Evolutionary conservation across 129 eudicot genomes (phyloP).

Genomic region (Artemisia tridentata): DNA sequence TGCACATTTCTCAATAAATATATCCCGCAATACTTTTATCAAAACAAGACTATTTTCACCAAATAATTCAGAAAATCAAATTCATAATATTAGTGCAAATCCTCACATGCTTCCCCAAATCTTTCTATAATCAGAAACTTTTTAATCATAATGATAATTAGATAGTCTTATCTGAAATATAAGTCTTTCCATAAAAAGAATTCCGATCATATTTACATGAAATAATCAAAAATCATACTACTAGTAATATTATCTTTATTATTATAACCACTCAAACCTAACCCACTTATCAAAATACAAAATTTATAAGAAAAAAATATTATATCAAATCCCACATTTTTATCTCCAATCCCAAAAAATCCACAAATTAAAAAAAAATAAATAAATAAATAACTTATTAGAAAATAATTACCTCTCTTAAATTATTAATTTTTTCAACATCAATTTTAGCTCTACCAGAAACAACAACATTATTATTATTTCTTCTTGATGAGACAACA

Average conservation of each 20-base stretch:
- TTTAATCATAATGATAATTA: background rate
- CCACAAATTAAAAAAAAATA: background rate
- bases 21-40: too few species aligned
- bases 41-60: too few species aligned
- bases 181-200: too few species aligned
- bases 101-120: slow-evolving; percentile 6
- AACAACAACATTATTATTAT: slow-evolving; percentile 14
- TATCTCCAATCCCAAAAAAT: background rate
- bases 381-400: background rate
- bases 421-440: slow-evolving; percentile 33
- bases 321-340: background rate
- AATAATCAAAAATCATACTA: too few species aligned
- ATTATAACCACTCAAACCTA: background rate
- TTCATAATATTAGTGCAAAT: background rate
- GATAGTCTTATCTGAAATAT: too few species aligned
- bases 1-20: background rate
- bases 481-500: slow-evolving; percentile 58
- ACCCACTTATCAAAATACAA: slow-evolving; percentile 9
- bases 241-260: too few species aligned
- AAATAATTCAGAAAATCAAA: background rate
- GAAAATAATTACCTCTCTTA: background rate
- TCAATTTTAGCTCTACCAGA: slow-evolving; percentile 66
- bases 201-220: too few species aligned
- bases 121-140: background rate
- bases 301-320: background rate